Base-by-base conservation (phyloP, 805 yeast species). In the Torulaspora quercuum region DNA sequence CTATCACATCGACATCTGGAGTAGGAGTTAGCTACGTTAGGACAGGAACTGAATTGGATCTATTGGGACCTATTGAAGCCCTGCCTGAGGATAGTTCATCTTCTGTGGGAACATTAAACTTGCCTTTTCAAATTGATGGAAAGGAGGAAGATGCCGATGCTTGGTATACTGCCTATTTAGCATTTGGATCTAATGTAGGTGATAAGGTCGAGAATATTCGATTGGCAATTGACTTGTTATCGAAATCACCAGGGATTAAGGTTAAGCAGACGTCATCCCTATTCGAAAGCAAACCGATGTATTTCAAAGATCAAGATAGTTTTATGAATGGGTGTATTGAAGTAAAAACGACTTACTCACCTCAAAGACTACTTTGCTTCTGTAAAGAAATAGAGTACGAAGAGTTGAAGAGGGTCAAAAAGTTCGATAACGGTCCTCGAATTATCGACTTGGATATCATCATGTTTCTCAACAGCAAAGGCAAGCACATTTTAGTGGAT, bases 241-340 rank as follows among this genome's bases (percentile, higher is more conserved):
- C 65, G 7, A 53, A 56, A 0, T 46, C 61, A 11, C 51, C 65
- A 1, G 65, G 65, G 0, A 67, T 84, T 12, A 48, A 59, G 8
- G 73, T 92, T 0, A 41, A 69, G 3, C 67, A 73, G 3, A 75
- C 90, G 0, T 89, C 97, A 0, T 76, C 94, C 0, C 63, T 90
- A 37, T 92, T 86, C 59, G 78, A 82, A 41, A 85, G 96, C 13
- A 85, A 81, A 50, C 97, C 99, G 25, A 90, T 92, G 97, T 92
- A 88, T 59, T 77, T 72, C 45, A 60, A 71, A 22, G 84, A 87
- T 38, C 99, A 92, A 62, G 72, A 77, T 2, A 79, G 78, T 50
- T 92, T 92, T 53, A 65, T 79, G 49, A 92, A 92, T 58, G 97
- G 97, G 2, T 95, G 80, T 3, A 54, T 86, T 10, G 75, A 80